These are phyloP conservation scores for Ensete glaucum DNA, from an alignment of 176 grass and related monocot species.

Conservation along the genomic window DNA sequence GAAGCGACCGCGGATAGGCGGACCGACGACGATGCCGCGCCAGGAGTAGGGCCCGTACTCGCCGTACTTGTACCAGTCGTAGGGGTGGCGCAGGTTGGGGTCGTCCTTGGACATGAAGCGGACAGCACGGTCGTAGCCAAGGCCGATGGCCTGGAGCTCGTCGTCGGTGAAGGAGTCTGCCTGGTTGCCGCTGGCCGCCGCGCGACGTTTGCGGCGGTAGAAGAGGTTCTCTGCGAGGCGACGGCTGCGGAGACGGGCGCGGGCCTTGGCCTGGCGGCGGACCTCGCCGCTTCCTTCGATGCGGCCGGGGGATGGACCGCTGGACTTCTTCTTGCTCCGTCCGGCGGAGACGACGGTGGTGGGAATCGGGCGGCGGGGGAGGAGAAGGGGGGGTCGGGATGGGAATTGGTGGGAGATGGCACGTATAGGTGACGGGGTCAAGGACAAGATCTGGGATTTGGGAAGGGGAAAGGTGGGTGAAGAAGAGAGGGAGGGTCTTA, in stretches of 20 bases:
- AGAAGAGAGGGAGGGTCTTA: neutral
- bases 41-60: conserved; percentile 73
- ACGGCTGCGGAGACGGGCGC: conserved; percentile 49
- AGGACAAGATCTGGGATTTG: neutral
- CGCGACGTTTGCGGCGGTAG: conserved; percentile 58
- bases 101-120: conserved; percentile 89
- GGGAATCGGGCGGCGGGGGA: conserved; percentile 16
- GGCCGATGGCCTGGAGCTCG: conserved; percentile 75
- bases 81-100: conserved; percentile 63
- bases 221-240: conserved; percentile 71
- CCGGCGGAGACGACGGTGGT: conserved; percentile 44
- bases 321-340: conserved; percentile 70
- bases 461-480: neutral
- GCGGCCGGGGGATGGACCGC: conserved; percentile 26
- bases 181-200: conserved; percentile 19
- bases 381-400: neutral
- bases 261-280: conserved; percentile 62
- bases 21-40: conserved; percentile 86
- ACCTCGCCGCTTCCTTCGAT: conserved; percentile 74
- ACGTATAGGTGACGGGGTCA: conserved; percentile 16
- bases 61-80: conserved; percentile 97
- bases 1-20: conserved; percentile 85
- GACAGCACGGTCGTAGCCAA: conserved; percentile 84
- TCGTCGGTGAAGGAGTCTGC: conserved; percentile 73
- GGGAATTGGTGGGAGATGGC: conserved; percentile 23